Evolutionary conservation across 179 eudicot genomes (phyloP).

Genomic region (Drosera spatulata): DNA sequence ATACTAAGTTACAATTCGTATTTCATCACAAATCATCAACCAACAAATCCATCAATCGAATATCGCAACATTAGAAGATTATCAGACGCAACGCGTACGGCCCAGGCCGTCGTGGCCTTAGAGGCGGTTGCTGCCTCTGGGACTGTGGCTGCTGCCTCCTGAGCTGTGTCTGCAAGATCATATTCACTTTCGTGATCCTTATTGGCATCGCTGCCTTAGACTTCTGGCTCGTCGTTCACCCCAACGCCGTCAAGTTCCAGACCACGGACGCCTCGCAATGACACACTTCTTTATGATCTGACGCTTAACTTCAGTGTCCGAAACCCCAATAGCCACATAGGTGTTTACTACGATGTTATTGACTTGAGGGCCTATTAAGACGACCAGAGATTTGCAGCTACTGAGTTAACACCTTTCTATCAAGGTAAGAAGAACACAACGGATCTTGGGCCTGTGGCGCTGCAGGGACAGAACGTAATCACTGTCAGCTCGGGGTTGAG

Average conservation of each 20-base stretch:
- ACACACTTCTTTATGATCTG: no score
- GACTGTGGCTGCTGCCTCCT: constrained; percentile 28
- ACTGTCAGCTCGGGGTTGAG: constrained; percentile 14
- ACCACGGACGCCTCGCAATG: no score
- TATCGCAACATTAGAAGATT: no score
- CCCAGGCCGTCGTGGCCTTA: constrained; percentile 15
- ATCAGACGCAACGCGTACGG: no score
- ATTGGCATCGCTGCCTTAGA: constrained; percentile 18
- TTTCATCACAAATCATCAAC: no score
- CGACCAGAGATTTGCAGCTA: constrained; percentile 33
- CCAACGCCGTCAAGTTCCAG: constrained; percentile 37
- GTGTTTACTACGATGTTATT: no score
- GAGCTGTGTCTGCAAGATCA: constrained; percentile 27
- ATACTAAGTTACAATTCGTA: no score
- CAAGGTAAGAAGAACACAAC: constrained; percentile 58
- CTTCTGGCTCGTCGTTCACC: constrained; percentile 49
- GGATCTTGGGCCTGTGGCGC: constrained; percentile 17
- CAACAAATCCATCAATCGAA: no score
- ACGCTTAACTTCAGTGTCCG: no score
- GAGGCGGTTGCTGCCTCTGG: constrained; percentile 29
- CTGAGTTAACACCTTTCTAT: constrained; percentile 21
- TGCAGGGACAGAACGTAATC: constrained; percentile 32
- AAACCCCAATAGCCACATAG: no score
- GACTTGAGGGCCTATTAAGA: constrained; percentile 41
- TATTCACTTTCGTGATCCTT: constrained; percentile 19